phyloP scores from a whole-genome alignment of 805 yeast species.

The Nakazawaea wickerhamii region DNA sequence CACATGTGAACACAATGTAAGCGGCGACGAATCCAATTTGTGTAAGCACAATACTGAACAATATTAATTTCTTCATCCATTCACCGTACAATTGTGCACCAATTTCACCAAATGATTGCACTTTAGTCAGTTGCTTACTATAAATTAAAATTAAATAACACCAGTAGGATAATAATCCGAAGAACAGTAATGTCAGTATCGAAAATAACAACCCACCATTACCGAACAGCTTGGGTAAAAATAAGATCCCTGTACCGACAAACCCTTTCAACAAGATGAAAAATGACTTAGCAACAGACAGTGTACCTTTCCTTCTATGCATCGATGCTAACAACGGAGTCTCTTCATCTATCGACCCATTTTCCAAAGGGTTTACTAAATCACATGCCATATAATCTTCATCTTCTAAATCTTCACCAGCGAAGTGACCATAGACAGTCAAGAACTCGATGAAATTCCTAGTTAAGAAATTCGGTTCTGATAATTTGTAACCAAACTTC shows the following conservation, averaged over 20 bases:
- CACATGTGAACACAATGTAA: conserved; percentile 73
- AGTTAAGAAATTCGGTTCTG: conserved; percentile 47
- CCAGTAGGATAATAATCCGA: conserved; percentile 72
- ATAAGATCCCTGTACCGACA: conserved; percentile 72
- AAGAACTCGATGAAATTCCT: conserved; percentile 73
- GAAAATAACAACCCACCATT: conserved; percentile 72
- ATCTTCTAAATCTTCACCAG: conserved; percentile 76
- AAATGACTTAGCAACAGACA: conserved; percentile 69
- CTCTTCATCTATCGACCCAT: conserved; percentile 31
- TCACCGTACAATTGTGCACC: conserved; percentile 60
- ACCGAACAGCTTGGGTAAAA: conserved; percentile 62
- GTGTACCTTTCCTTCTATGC: conserved; percentile 46
- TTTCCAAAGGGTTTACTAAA: conserved; percentile 24
- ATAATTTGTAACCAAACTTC: conserved; percentile 24
- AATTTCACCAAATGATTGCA: conserved; percentile 75
- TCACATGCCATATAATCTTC: conserved; percentile 54
- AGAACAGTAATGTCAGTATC: conserved; percentile 42
- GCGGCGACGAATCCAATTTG: conserved; percentile 82
- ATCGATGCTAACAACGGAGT: conserved; percentile 25
- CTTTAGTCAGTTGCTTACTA: conserved; percentile 54
- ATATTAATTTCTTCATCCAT: conserved; percentile 58
- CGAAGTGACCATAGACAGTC: conserved; percentile 79
- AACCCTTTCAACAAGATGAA: conserved; percentile 68
- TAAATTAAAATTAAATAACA: conserved; percentile 63
- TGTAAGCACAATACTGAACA: conserved; percentile 59